Base-by-base conservation (phyloP, 805 yeast genomes). In the Cyberlindnera xishuangbannaensis region DNA sequence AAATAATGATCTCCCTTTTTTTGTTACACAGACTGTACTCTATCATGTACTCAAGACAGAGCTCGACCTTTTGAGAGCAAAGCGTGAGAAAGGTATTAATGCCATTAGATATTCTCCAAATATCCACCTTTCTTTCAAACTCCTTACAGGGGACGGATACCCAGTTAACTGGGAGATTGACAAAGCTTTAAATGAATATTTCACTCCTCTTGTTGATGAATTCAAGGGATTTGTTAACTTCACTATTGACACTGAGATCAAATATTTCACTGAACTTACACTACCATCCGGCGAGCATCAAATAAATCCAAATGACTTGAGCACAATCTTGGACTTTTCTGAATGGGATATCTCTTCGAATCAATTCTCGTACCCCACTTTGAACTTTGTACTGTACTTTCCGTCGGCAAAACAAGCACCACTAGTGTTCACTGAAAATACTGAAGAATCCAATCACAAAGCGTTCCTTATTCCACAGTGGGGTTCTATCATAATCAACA, bases 401-500 rank as follows among this genome's bases (percentile, higher is more conserved):
- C 87, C 94, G 3, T 62, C 69, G 5, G 48, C 57, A 24, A 59
- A 64, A 17, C 61, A 59, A 18, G 55, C 63, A 37, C 85, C 76
- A 15, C 64, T 76, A 30, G 71, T 62, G 28, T 59, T 67, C 17
- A 16, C 37, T 13, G 28, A 25, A 12, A 24, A 27, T 5, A 5
- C 14, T 8, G 18, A 16, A 4, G 15, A 18, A 8, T n/a, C 27
- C 36, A 67, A 40, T 15, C 54, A 58, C 10, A 25, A 26, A 13
- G 37, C 42, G 34, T 87, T 81, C 50, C 56, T 83, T 28, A 74
- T 90, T 15, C 95, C 96, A 7, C 95, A 83, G 58, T 88, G 95
- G 95, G 96, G 41, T 73, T 84, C 36, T 56, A 62, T 49, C 62
- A 80, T 43, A 51, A 61, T 53, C 67, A 79, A 54, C 28, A 47